A percentile compares a stretch with the other conserved stretches of the same genome.
Evolutionary conservation across 73 alveolate genomes (phyloP).

Genomic region (Diophrys appendiculata): DNA sequence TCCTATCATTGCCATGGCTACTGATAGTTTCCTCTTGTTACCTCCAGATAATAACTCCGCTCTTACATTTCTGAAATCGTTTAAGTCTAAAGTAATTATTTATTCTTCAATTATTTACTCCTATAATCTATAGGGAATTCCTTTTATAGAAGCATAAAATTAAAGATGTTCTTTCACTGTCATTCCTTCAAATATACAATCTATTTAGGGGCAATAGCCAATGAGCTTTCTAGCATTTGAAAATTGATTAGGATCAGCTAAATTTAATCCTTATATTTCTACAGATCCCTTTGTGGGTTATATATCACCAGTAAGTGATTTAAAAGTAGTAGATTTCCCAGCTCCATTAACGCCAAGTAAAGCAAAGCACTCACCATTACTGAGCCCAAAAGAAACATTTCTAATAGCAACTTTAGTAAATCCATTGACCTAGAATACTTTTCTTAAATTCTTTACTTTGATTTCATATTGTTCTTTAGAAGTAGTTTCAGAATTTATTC

Average conservation of each 20-base stretch:
- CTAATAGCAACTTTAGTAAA: constrained; percentile 74
- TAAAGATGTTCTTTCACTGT: constrained; percentile 82
- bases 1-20: constrained; percentile 80
- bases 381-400: constrained; percentile 85
- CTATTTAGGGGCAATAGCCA: constrained; percentile 93
- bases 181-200: constrained; percentile 76
- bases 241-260: constrained; percentile 38
- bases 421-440: constrained; percentile 39
- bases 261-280: constrained; percentile 64
- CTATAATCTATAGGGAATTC: constrained; percentile 36
- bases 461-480: constrained; percentile 42
- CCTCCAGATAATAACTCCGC: constrained; percentile 87
- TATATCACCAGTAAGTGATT: constrained; percentile 73
- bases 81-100: constrained; percentile 67
- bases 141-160: constrained; percentile 74
- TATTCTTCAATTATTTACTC: constrained; percentile 46
- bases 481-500: constrained; percentile 15
- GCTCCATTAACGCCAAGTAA: constrained; percentile 98
- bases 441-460: constrained; percentile 60
- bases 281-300: constrained; percentile 71
- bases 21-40: constrained; percentile 87
- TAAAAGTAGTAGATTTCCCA: constrained; percentile 97
- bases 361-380: constrained; percentile 98
- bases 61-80: constrained; percentile 61
- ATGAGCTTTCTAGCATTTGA: constrained; percentile 66